phyloP scores from a whole-genome alignment of 352 stramenopile species.

The Blastocystis sp. region DNA sequence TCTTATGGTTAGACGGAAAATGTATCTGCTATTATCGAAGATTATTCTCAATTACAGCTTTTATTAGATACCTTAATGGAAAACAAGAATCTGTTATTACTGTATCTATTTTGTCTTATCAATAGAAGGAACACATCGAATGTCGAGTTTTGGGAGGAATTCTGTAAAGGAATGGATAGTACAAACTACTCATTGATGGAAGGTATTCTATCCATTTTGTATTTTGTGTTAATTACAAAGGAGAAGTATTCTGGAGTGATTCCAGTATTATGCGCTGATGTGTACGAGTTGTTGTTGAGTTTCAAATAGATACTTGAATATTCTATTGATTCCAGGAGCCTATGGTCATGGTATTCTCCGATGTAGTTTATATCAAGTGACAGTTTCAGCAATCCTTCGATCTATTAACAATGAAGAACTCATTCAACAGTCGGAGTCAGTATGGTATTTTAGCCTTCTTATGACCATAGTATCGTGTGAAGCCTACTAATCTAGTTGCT shows the following conservation, averaged over 20 bases:
- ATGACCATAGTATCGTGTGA: constrained; percentile 22
- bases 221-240: constrained; percentile 52
- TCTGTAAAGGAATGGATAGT: not conserved
- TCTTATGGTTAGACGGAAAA: constrained; percentile 10
- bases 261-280: constrained; percentile 36
- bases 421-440: not conserved
- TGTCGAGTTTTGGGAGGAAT: constrained; percentile 15
- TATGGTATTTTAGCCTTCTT: not conserved
- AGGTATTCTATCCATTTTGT: constrained; percentile 18
- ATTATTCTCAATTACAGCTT: constrained; percentile 3
- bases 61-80: not conserved
- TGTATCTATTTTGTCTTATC: not conserved
- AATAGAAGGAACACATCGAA: not conserved
- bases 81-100: not conserved
- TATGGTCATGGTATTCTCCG: constrained; percentile 46
- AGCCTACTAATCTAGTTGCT: not conserved
- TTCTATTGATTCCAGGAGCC: constrained; percentile 18
- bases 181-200: constrained; percentile 23
- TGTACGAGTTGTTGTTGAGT: not conserved
- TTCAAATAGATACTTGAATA: constrained; percentile 30
- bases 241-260: constrained; percentile 57
- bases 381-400: constrained; percentile 5
- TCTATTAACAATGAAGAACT: constrained; percentile 59
- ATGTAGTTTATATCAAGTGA: constrained; percentile 36
- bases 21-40: not conserved